Conservation (phyloP, 345 rosid species). For the Salix viminalis region DNA sequence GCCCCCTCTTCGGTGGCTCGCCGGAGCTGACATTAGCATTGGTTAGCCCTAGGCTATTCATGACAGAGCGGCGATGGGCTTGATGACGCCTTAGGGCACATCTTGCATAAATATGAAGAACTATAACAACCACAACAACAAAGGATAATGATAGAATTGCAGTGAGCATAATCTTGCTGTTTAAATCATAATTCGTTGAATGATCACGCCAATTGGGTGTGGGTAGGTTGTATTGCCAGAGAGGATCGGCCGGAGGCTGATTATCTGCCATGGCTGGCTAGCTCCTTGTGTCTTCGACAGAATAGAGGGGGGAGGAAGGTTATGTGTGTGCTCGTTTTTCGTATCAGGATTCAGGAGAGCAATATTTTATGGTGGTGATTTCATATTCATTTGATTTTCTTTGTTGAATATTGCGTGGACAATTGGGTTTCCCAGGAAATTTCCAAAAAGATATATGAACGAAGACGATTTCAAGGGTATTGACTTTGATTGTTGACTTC, state of each 20-base stretch:
- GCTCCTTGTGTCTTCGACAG: not conserved
- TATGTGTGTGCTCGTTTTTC: not conserved
- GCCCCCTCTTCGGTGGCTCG: conserved; percentile 36
- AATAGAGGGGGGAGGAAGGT: not conserved
- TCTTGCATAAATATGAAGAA: conserved; percentile 19
- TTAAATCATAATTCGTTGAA: too few species aligned
- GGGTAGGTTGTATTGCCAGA: too few species aligned
- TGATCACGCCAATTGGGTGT: too few species aligned
- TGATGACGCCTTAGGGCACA: conserved; percentile 8
- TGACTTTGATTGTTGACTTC: not conserved
- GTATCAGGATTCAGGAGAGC: too few species aligned
- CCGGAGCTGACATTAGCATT: not conserved
- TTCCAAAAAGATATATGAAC: not conserved
- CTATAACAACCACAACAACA: conserved; percentile 6
- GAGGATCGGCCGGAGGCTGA: not conserved
- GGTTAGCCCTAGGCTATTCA: not conserved
- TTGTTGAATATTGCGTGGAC: not conserved
- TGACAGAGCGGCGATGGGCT: not conserved
- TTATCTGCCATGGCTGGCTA: not conserved
- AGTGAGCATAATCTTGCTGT: conserved; percentile 17
- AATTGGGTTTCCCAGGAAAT: not conserved
- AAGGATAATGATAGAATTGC: conserved; percentile 13
- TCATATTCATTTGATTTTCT: too few species aligned
- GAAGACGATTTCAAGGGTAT: not conserved
- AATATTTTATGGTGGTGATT: too few species aligned